Base-by-base conservation (phyloP, 768 basidiomycete species). In the Mycena vitilis region DNA sequence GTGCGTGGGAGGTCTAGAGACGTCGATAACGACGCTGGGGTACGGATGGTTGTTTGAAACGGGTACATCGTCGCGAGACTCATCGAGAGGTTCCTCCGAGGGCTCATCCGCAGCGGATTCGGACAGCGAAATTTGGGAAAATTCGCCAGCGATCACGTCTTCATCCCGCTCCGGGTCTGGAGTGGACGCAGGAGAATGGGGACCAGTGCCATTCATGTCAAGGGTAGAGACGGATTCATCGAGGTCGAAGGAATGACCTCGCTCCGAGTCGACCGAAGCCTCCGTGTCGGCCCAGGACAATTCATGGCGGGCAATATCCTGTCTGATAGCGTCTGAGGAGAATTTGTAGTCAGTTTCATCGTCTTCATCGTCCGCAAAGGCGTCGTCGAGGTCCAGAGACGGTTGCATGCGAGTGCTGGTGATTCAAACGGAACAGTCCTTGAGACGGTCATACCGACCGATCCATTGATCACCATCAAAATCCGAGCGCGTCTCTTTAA, bases 341-440 rank as follows among this genome's bases (percentile, higher is more conserved):
- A 94, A 91, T 47, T 87, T 82, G 75, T 85, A 72, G 36, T 78
- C 74, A 10, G 80, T 71, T 64, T 86, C 85, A 47, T 81, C 79
- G 65, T 88, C 88, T 11, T 89, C 88, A 12, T 76, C 81, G 55
- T 89, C 88, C 1, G 85, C 84, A 78, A 94, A 94, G 16, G 90
- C 89, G 75, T 94, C 93, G 79, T 93, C 91, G 47, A 87, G 77
- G 70, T 84, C 78, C 60, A 85, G 62, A 20, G 66, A 36, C 11
- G 45, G 78, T 68, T 74, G 75, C 54, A 74, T 60, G 40, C 71
- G 66, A 15, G 72, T 47, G 25, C 51, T 49, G 20, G 22, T 23
- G 23, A 23, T 49, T 23, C 22, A 5, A 49, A n/a, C 23, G 20
- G 5, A 15, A 30, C 30, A 30, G 30, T 30, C 30, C 30, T 30